These are phyloP conservation scores for Fusarium oligoseptatum DNA, from an alignment of 2,329 filamentous ascomycete genomes.

Conservation along the genomic window DNA sequence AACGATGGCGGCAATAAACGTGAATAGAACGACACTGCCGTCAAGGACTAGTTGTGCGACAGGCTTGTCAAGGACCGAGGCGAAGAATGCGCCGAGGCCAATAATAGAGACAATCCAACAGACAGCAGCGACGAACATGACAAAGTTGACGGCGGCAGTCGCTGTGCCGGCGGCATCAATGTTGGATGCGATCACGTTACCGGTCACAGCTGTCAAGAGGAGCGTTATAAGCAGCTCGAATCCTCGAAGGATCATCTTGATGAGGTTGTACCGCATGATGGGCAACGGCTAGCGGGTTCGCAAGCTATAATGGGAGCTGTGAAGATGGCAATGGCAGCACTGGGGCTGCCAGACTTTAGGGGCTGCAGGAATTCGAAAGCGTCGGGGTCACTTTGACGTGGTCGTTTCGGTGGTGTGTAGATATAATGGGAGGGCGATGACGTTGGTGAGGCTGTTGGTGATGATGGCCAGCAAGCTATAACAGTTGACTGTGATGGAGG, in stretches of 20 bases:
- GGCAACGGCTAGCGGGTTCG: conserved; percentile 27
- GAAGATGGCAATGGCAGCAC: not conserved
- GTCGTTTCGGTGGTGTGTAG: not conserved
- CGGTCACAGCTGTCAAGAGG: conserved; percentile 68
- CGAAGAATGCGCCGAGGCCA: conserved; percentile 69
- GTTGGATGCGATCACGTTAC: conserved; percentile 69
- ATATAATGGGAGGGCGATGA: not conserved
- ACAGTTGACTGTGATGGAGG: conserved; percentile 16
- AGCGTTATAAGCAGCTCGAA: conserved; percentile 66
- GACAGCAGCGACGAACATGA: conserved; percentile 78
- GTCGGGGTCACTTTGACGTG: conserved; percentile 3
- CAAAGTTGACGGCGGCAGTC: conserved; percentile 68
- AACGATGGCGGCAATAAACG: conserved; percentile 77
- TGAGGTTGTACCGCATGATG: conserved; percentile 52
- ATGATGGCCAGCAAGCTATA: conserved; percentile 15
- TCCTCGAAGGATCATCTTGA: conserved; percentile 62
- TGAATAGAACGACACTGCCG: conserved; percentile 73
- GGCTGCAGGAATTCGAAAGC: not conserved
- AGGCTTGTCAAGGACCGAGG: conserved; percentile 65
- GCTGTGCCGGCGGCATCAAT: conserved; percentile 57
- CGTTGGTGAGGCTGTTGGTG: conserved; percentile 8
- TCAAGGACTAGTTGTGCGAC: conserved; percentile 70
- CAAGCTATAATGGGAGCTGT: conserved; percentile 12
- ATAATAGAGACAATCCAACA: conserved; percentile 75
- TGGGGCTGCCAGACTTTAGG: conserved; percentile 8